Percentiles rank a stretch among this genome's conserved stretches.
Evolutionary conservation across 805 yeast genomes (phyloP).

Genomic region (Candida coquimbonensis): DNA sequence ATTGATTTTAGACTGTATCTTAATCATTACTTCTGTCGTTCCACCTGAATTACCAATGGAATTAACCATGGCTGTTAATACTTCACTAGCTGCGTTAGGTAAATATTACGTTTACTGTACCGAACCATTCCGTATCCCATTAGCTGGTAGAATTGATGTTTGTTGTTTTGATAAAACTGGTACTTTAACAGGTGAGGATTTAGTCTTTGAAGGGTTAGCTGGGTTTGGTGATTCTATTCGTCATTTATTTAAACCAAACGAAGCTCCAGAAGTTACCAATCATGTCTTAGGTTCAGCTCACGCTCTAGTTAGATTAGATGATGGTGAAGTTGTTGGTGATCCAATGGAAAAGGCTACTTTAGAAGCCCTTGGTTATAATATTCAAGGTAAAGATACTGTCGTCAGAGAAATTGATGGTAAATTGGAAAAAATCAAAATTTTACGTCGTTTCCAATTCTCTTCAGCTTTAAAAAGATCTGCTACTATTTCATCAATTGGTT

Average conservation of each 20-base stretch:
- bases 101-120: slow-evolving; percentile 92
- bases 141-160: slow-evolving; percentile 96
- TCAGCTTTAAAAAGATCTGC: slow-evolving; percentile 94
- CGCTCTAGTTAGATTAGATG: slow-evolving; percentile 88
- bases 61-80: slow-evolving; percentile 94
- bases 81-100: slow-evolving; percentile 79
- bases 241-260: slow-evolving; percentile 44
- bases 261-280: slow-evolving; percentile 64
- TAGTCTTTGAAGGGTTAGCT: slow-evolving; percentile 93
- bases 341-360: slow-evolving; percentile 98
- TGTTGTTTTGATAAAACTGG: slow-evolving; percentile 99
- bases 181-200: slow-evolving; percentile 93
- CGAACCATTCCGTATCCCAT: slow-evolving; percentile 96
- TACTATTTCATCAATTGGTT: slow-evolving; percentile 59
- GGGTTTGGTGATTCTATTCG: slow-evolving; percentile 56
- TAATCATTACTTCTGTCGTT: slow-evolving; percentile 94
- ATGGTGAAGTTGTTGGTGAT: slow-evolving; percentile 97
- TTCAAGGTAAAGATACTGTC: slow-evolving; percentile 69
- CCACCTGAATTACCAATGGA: slow-evolving; percentile 99
- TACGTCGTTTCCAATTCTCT: slow-evolving; percentile 95
- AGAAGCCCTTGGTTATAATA: slow-evolving; percentile 78
- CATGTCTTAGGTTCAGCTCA: slow-evolving; percentile 90
- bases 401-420: slow-evolving; percentile 33
- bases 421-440: slow-evolving; percentile 52
- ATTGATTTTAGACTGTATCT: slow-evolving; percentile 88